These are phyloP conservation scores for Westerdykella sp. DNA, from an alignment of 2,329 filamentous ascomycete species.

Conservation along the genomic window DNA sequence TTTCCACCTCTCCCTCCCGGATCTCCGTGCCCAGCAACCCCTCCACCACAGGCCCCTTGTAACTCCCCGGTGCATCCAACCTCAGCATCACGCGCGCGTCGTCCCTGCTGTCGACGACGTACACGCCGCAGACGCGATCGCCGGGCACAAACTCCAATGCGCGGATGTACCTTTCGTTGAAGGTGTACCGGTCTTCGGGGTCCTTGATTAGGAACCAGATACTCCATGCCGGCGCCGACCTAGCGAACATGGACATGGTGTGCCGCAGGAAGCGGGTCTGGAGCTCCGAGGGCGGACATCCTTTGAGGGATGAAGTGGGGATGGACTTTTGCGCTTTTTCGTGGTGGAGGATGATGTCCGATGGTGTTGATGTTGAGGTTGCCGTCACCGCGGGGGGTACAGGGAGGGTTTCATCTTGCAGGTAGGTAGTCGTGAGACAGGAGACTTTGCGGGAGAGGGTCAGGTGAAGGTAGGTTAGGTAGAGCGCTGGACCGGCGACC, in stretches of 20 bases:
- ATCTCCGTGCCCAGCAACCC: constrained; percentile 1
- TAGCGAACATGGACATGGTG: constrained; percentile 3
- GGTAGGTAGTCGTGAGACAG: constrained; percentile 2
- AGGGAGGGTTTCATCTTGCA: neutral
- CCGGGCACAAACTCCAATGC: constrained; percentile 1
- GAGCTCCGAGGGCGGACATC: neutral
- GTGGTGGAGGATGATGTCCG: constrained; percentile 1
- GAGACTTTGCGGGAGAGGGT: constrained; percentile 2
- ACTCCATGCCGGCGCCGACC: constrained; percentile 1
- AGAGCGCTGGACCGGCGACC: neutral
- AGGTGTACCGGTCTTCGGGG: neutral
- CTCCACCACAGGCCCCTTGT: neutral
- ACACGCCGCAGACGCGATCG: constrained; percentile 3
- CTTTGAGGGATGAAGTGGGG: neutral
- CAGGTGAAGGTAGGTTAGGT: constrained; percentile 1
- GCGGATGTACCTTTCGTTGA: neutral
- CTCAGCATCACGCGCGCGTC: neutral
- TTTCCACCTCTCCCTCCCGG: neutral
- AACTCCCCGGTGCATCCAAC: constrained; percentile 2
- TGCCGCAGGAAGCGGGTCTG: constrained; percentile 3
- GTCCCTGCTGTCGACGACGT: constrained; percentile 1
- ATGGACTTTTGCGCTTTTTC: constrained; percentile 2
- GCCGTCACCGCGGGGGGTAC: neutral
- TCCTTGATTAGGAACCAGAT: constrained; percentile 3
- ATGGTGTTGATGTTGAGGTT: neutral